These are phyloP conservation scores for Fusarium chlamydosporum DNA, from an alignment of 2,329 filamentous ascomycete species.

Conservation along the genomic window DNA sequence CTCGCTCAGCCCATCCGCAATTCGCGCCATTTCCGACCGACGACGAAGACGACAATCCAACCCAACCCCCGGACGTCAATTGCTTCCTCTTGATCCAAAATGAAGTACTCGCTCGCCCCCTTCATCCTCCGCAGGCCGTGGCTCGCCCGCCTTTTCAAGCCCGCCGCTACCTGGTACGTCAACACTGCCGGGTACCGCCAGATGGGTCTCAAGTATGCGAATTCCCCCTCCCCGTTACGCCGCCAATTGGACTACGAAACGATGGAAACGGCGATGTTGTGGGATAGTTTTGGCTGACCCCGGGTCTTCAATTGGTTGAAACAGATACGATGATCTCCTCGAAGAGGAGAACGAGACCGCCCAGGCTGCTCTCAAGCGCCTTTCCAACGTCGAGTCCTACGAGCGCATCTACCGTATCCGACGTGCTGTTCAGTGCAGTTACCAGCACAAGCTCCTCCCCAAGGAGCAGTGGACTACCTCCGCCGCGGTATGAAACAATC, in stretches of 20 bases:
- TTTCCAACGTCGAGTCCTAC: conserved; percentile 90
- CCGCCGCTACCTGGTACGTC: conserved; percentile 88
- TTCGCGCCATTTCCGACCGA: conserved; percentile 54
- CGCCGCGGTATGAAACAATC: conserved; percentile 61
- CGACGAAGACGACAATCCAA: conserved; percentile 43
- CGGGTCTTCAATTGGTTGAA: conserved; percentile 33
- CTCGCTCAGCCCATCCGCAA: conserved; percentile 54
- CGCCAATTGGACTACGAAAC: conserved; percentile 42
- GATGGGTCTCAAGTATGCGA: conserved; percentile 85
- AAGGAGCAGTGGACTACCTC: conserved; percentile 72
- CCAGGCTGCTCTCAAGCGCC: conserved; percentile 89
- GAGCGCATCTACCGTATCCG: conserved; percentile 98
- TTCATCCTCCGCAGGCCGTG: conserved; percentile 88
- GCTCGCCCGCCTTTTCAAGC: conserved; percentile 81
- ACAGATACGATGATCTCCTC: conserved; percentile 92
- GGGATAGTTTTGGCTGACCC: conserved; percentile 46
- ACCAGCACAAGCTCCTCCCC: conserved; percentile 75
- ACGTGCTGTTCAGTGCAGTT: conserved; percentile 85
- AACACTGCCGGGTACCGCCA: conserved; percentile 93
- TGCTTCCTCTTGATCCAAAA: conserved; percentile 58
- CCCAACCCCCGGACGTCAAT: conserved; percentile 48
- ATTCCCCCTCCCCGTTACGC: conserved; percentile 18
- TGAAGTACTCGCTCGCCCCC: conserved; percentile 80
- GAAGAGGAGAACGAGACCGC: conserved; percentile 91
- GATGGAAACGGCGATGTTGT: conserved; percentile 5